Evolutionary conservation across 2,329 filamentous ascomycete species (phyloP).

Genomic region (Phaeosphaeriaceae sp.): DNA sequence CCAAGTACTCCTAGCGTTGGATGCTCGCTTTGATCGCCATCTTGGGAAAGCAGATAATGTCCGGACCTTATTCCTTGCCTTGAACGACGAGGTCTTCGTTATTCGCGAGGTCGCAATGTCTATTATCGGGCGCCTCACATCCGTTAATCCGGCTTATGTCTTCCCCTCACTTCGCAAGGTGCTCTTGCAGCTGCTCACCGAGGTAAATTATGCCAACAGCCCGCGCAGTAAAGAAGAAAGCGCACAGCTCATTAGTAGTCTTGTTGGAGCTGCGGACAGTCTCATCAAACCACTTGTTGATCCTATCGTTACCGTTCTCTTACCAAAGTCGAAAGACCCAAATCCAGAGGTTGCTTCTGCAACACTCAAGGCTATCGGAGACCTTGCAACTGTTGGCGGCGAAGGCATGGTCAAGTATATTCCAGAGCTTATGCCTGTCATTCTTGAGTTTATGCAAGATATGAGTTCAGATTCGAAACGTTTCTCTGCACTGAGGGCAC

Average conservation of each 20-base stretch:
- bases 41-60: constrained; percentile 98
- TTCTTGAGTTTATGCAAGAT: constrained; percentile 92
- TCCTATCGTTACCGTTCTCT: constrained; percentile 91
- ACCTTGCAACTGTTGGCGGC: constrained; percentile 90
- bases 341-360: constrained; percentile 91
- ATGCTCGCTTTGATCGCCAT: constrained; percentile 93
- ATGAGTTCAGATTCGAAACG: constrained; percentile 89
- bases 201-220: constrained; percentile 94
- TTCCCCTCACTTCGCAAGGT: constrained; percentile 95
- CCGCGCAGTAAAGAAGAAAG: constrained; percentile 95
- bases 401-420: constrained; percentile 94
- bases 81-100: constrained; percentile 92
- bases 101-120: constrained; percentile 95
- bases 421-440: constrained; percentile 89
- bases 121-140: constrained; percentile 91
- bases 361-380: constrained; percentile 92
- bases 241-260: constrained; percentile 86
- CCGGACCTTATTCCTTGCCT: constrained; percentile 88
- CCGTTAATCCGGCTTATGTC: constrained; percentile 94
- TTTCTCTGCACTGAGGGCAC: constrained; percentile 85
- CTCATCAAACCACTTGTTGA: constrained; percentile 97
- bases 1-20: constrained; percentile 86
- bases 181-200: constrained; percentile 92
- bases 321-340: constrained; percentile 86
- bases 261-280: constrained; percentile 90